A percentile compares a stretch with the other conserved stretches of the same genome.
These are phyloP conservation scores for Fonsecaea pedrosoi DNA, from an alignment of 2,329 filamentous ascomycete species.

Conservation along the genomic window DNA sequence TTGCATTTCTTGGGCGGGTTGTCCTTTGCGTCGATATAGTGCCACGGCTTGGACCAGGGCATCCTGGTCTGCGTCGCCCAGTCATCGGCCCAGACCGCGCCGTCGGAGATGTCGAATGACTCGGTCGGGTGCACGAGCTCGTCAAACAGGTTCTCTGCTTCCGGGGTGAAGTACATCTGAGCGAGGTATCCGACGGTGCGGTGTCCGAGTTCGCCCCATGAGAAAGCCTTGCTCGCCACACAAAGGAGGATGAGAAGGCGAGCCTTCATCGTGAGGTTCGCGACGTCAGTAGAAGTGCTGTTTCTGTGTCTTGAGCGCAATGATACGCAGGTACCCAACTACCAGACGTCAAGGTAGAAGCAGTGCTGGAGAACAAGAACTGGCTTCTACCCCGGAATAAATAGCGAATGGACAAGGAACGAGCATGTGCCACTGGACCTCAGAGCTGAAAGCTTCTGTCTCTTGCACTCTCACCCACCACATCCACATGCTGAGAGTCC, in stretches of 20 bases:
- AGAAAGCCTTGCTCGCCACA: not conserved
- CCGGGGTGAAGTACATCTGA: slow-evolving; percentile 11
- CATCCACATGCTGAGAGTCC: not conserved
- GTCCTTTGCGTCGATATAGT: slow-evolving; percentile 25
- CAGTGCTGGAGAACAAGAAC: not conserved
- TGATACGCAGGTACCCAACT: not conserved
- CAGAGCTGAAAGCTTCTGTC: not conserved
- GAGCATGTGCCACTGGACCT: not conserved
- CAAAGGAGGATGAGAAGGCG: slow-evolving; percentile 1
- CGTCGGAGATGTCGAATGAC: slow-evolving; percentile 25
- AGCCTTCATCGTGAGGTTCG: not conserved
- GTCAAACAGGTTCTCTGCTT: slow-evolving; percentile 15
- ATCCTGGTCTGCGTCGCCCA: not conserved
- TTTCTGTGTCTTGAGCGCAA: not conserved
- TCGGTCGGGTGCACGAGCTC: slow-evolving; percentile 15
- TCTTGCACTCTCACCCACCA: not conserved
- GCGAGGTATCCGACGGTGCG: slow-evolving; percentile 23
- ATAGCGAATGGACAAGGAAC: not conserved
- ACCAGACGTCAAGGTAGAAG: not conserved
- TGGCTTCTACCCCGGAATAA: not conserved
- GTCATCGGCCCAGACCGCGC: slow-evolving; percentile 18
- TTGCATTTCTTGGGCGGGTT: slow-evolving; percentile 14
- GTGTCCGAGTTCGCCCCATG: slow-evolving; percentile 24
- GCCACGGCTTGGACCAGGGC: slow-evolving; percentile 17
- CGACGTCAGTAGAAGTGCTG: not conserved